These are phyloP conservation scores for Acacia melanoxylon DNA, from an alignment of 306 rosid genomes.

Conservation along the genomic window DNA sequence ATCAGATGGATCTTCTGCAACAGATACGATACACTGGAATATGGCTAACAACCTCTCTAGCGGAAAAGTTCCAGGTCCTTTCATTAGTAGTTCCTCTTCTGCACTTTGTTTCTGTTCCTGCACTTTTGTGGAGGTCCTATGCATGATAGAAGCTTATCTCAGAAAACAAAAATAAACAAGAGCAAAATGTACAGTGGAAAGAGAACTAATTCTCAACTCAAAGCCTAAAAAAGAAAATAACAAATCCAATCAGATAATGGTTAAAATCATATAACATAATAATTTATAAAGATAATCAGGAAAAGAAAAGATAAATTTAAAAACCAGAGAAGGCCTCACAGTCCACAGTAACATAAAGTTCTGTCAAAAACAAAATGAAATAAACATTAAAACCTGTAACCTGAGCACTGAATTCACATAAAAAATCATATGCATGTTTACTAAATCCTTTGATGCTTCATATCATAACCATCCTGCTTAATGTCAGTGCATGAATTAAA, in stretches of 20 bases:
- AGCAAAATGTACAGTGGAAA: background rate
- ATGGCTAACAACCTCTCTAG: conserved; percentile 92
- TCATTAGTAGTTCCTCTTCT: conserved; percentile 79
- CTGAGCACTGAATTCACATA: background rate
- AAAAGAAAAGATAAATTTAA: background rate
- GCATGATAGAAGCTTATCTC: conserved; percentile 32
- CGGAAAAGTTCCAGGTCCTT: conserved; percentile 97
- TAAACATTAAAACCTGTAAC: background rate
- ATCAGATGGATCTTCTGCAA: conserved; percentile 55
- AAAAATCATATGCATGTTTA: conserved; percentile 5
- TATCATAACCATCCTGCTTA: background rate
- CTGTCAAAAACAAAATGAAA: background rate
- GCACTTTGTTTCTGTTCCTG: conserved; percentile 70
- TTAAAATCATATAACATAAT: background rate
- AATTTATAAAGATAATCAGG: background rate
- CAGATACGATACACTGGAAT: conserved; percentile 83
- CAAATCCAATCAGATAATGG: conserved; percentile 11
- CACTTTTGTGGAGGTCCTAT: conserved; percentile 65
- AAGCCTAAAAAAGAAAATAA: background rate
- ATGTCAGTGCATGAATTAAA: background rate
- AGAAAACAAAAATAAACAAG: conserved; percentile 5
- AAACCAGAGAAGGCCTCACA: background rate
- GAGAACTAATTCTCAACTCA: background rate
- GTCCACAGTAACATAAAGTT: background rate
- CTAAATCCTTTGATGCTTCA: background rate